Evolutionary conservation across 2,329 filamentous ascomycete genomes (phyloP).

Genomic region (Tolypocladium album): DNA sequence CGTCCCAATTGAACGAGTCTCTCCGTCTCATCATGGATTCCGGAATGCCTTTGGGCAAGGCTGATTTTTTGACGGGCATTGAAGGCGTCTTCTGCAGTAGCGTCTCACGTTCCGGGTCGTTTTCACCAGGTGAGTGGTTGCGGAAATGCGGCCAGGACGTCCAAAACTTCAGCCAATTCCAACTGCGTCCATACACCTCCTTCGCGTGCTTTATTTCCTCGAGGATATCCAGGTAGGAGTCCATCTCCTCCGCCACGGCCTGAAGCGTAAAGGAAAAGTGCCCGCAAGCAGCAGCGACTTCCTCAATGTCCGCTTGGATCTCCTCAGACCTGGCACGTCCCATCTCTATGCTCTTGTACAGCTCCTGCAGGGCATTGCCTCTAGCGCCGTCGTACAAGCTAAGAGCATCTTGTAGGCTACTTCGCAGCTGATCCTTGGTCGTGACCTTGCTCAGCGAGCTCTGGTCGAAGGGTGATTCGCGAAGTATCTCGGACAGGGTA

Average conservation of each 20-base stretch:
- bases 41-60: conserved; percentile 45
- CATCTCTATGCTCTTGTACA: conserved; percentile 74
- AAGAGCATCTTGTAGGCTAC: conserved; percentile 72
- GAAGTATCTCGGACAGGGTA: conserved; percentile 78
- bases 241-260: conserved; percentile 84
- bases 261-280: conserved; percentile 91
- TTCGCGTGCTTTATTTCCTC: conserved; percentile 72
- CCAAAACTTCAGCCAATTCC: conserved; percentile 88
- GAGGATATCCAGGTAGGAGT: conserved; percentile 69
- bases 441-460: conserved; percentile 57
- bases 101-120: conserved; percentile 32
- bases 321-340: conserved; percentile 58
- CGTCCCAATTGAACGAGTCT: conserved; percentile 46
- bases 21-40: conserved; percentile 39
- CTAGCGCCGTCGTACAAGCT: conserved; percentile 68
- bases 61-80: conserved; percentile 39
- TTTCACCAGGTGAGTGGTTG: conserved; percentile 1
- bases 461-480: conserved; percentile 72
- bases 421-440: conserved; percentile 69
- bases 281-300: conserved; percentile 93
- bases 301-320: conserved; percentile 86
- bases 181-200: conserved; percentile 52
- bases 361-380: conserved; percentile 60
- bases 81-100: conserved; percentile 28
- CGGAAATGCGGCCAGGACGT: conserved; percentile 6